Percentiles rank a stretch among this genome's conserved stretches.
phyloP scores from a whole-genome alignment of 306 rosid species.

The Prunus kanzakura region DNA sequence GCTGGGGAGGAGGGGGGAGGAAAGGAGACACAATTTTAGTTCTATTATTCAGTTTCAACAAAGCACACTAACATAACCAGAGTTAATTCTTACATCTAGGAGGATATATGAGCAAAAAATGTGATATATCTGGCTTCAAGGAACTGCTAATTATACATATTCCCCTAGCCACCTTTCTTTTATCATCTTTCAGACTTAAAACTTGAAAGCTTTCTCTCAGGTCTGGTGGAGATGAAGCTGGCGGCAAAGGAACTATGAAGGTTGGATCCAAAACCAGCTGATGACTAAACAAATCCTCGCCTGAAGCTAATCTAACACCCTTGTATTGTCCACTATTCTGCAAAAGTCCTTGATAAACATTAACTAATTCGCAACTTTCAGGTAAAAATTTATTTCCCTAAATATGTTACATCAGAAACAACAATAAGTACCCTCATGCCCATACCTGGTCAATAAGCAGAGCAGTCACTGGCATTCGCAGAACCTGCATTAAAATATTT shows the following conservation, averaged over 20 bases:
- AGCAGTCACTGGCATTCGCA: conserved; percentile 76
- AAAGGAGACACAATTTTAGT: conserved; percentile 16
- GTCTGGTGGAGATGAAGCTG: conserved; percentile 34
- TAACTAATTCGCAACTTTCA: conserved; percentile 21
- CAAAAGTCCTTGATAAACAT: conserved; percentile 25
- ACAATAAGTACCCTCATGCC: conserved; percentile 4
- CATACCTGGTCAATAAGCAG: conserved; percentile 77
- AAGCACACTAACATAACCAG: conserved; percentile 10
- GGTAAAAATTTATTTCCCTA: conserved; percentile 16
- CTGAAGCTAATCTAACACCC: conserved; percentile 88
- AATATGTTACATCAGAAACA: conserved; percentile 9
- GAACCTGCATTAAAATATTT: conserved; percentile 56
- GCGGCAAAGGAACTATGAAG: conserved; percentile 41
- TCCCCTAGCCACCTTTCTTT: conserved; percentile 81
- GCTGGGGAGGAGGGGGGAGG: conserved; percentile 40
- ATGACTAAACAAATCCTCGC: conserved; percentile 69
- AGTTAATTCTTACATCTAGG: conserved; percentile 67
- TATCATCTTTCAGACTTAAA: conserved; percentile 41
- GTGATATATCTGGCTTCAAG: conserved; percentile 56
- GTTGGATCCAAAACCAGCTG: conserved; percentile 80
- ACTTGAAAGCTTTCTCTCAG: conserved; percentile 37
- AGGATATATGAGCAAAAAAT: conserved; percentile 72
- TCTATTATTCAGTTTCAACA: background rate
- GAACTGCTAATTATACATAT: conserved; percentile 73
- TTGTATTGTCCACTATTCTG: conserved; percentile 64